A percentile compares a stretch with the other conserved stretches of the same genome.
phyloP scores from a whole-genome alignment of 768 basidiomycete species.

The Amyloporia xantha region DNA sequence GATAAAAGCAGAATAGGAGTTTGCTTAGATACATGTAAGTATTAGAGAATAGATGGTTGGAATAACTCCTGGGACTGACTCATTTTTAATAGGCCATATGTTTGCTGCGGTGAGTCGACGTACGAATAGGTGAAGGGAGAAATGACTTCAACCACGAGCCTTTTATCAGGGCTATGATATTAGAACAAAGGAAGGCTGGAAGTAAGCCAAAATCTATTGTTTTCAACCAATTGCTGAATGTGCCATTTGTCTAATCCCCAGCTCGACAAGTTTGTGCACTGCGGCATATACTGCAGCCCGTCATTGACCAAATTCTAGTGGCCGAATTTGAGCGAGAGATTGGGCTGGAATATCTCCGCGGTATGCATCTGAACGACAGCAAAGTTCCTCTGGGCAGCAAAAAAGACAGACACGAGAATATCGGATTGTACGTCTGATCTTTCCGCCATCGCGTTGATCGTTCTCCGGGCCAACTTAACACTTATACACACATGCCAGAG shows the following conservation, averaged over 20 bases:
- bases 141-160: background rate
- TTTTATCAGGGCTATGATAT: conserved; percentile 68
- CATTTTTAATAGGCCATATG: conserved; percentile 49
- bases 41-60: too few species aligned
- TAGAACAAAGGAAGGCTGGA: conserved; percentile 62
- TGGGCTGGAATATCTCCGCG: conserved; percentile 67
- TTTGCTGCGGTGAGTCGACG: conserved; percentile 58
- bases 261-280: background rate
- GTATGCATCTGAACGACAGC: conserved; percentile 85
- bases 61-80: too few species aligned
- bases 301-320: conserved; percentile 34
- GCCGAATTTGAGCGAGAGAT: conserved; percentile 59
- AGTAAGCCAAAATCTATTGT: conserved; percentile 41
- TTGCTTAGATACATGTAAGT: conserved; percentile 79
- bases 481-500: too few species aligned
- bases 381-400: conserved; percentile 57
- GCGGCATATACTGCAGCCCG: background rate
- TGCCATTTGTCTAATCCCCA: too few species aligned
- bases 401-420: conserved; percentile 79
- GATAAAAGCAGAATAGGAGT: conserved; percentile 75
- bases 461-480: background rate
- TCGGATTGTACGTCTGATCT: conserved; percentile 59
- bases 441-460: background rate
- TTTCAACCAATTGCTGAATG: too few species aligned
- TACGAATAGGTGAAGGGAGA: background rate